Conservation (phyloP, 2,329 filamentous ascomycete genomes). For the Ceratocystiopsis minuta region DNA sequence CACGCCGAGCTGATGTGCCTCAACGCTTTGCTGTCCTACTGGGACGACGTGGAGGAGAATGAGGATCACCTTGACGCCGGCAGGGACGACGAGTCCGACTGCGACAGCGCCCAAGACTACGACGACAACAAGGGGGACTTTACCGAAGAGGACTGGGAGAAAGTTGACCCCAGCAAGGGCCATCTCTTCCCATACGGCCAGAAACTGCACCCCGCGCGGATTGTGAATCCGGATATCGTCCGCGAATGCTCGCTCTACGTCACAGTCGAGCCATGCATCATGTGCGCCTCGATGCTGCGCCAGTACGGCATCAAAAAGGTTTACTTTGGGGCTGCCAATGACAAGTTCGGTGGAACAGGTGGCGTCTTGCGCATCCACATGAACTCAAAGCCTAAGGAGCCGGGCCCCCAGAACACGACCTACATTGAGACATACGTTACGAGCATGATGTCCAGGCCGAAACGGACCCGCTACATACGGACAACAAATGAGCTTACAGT, state of each 20-base stretch:
- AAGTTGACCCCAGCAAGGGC: slow-evolving; percentile 34
- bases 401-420: slow-evolving; percentile 10
- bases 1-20: slow-evolving; percentile 93
- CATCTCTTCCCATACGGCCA: slow-evolving; percentile 45
- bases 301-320: slow-evolving; percentile 80
- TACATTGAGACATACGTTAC: slow-evolving; percentile 11
- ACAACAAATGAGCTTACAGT: neutral
- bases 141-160: slow-evolving; percentile 26
- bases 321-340: slow-evolving; percentile 89
- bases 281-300: slow-evolving; percentile 85
- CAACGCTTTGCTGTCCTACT: slow-evolving; percentile 31
- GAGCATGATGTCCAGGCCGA: slow-evolving; percentile 8
- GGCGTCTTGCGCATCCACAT: slow-evolving; percentile 77
- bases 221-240: slow-evolving; percentile 50
- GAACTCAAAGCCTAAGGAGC: slow-evolving; percentile 27
- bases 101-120: slow-evolving; percentile 14
- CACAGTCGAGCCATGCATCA: slow-evolving; percentile 95
- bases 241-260: slow-evolving; percentile 69
- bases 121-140: slow-evolving; percentile 11
- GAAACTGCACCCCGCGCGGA: slow-evolving; percentile 34
- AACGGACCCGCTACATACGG: slow-evolving; percentile 2
- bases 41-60: slow-evolving; percentile 14
- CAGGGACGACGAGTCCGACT: slow-evolving; percentile 24
- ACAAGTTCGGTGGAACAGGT: slow-evolving; percentile 91
- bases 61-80: slow-evolving; percentile 9